phyloP scores from a whole-genome alignment of 2,329 filamentous ascomycete genomes.

The Lachnellula occidentalis region DNA sequence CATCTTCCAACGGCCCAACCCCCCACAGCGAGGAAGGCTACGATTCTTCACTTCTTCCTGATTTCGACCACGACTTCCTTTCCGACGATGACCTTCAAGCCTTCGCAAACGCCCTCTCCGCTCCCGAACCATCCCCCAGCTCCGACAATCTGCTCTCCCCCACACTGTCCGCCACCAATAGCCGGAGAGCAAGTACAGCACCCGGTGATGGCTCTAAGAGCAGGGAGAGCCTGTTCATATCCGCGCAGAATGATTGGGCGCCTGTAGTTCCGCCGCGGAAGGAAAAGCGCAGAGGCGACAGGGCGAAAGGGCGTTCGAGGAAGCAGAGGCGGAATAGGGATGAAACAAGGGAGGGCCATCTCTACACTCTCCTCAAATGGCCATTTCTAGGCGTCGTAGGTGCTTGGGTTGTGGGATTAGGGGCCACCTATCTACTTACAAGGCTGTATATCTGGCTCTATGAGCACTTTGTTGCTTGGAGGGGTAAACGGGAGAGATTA shows the following conservation, averaged over 20 bases:
- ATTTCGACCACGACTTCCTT: constrained; percentile 74
- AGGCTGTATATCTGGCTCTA: constrained; percentile 87
- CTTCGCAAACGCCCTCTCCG: constrained; percentile 77
- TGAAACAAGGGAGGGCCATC: constrained; percentile 88
- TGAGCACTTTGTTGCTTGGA: constrained; percentile 87
- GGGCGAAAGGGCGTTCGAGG: constrained; percentile 33
- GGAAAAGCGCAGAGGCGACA: constrained; percentile 24
- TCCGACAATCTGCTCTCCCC: constrained; percentile 41
- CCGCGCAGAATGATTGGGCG: constrained; percentile 92
- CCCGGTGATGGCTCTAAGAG: constrained; percentile 12
- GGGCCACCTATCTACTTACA: constrained; percentile 70
- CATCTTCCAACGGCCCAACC: constrained; percentile 46
- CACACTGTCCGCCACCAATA: background rate
- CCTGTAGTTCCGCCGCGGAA: constrained; percentile 56
- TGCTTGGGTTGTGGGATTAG: constrained; percentile 72
- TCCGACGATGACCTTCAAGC: constrained; percentile 64
- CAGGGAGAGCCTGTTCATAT: constrained; percentile 54
- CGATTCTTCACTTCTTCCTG: constrained; percentile 67
- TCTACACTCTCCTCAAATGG: constrained; percentile 88
- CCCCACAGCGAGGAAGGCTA: constrained; percentile 59
- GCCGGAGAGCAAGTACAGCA: background rate
- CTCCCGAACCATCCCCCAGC: constrained; percentile 68
- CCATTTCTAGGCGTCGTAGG: constrained; percentile 76
- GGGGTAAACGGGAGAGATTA: constrained; percentile 68
- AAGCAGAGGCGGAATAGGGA: constrained; percentile 57